Evolutionary conservation across 164 flowering plant species (phyloP), one percentile per base, ranked within the genome.

Genomic region (Santalum album): DNA sequence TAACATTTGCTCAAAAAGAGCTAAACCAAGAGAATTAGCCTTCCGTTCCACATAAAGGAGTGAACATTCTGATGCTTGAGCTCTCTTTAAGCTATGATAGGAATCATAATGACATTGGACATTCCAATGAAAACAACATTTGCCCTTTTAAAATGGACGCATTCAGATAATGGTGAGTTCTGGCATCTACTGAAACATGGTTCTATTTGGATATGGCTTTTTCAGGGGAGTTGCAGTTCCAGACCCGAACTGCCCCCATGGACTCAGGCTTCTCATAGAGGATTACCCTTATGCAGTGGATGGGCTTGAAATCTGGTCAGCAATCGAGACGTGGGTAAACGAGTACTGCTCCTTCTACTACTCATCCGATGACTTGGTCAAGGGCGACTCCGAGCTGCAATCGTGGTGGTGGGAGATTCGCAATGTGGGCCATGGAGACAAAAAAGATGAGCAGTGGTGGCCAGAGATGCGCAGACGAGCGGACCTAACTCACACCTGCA

Each of bases 241-340:
- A 38, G 98, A 85, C 58, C 29, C 75, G n/a, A 69, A 54, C 25
- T 24, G 47, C 40, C 92, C 79, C 6, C 78, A 78, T 42, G 83
- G 84, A 21, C 77, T 88, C 19, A 72, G 70, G 54, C 84, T 91
- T 24, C 57, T 81, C 57, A 77, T 88, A 18, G 78, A 84, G 64
- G 94, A 88, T 59, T 88, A 91, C 62, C 97, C 97, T 0, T 87
- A 60, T 57, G 96, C 96, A 4, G 89, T 81, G 6, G 96, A 90
- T 54, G 92, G 98, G 42, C 78, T 86, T 0, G 84, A 87, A 50
- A 81, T 91, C 55, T 87, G 95, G 95, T 72, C 75, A 12, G 90
- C 95, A 18, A 91, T 86, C 25, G 72, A 82, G 61, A 67, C 56
- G 4, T 91, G 95, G 95, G 92, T 86, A 10, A 51, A 49, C 0